Percentiles rank a stretch among this genome's conserved stretches.
These are phyloP conservation scores for Penicillium alfredii DNA, from an alignment of 495 filamentous ascomycete genomes.

Conservation along the genomic window DNA sequence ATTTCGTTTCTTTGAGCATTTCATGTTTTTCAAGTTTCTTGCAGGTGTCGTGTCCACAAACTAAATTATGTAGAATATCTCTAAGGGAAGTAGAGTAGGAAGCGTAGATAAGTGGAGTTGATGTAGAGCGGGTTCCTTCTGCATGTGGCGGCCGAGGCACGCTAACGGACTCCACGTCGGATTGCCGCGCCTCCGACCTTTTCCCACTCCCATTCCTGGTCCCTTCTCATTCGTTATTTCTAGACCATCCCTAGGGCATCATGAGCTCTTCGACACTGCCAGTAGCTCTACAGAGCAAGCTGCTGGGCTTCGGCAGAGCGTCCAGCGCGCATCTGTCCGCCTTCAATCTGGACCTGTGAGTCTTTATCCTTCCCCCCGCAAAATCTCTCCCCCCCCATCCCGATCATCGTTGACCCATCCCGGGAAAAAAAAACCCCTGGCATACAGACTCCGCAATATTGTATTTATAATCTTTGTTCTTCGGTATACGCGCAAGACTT, in stretches of 20 bases:
- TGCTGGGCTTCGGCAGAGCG: constrained; percentile 42
- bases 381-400: constrained; percentile 2
- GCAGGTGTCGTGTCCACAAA: too few relatives aligned
- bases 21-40: too few relatives aligned
- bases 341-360: constrained; percentile 79
- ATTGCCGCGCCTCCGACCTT: too few relatives aligned
- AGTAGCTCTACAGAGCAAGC: constrained; percentile 39
- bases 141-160: constrained; percentile 25
- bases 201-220: constrained; percentile 7
- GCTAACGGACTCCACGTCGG: too few relatives aligned
- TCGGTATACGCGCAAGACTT: constrained; percentile 73
- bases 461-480: constrained; percentile 87
- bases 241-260: constrained; percentile 10
- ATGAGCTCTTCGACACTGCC: constrained; percentile 36
- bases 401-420: constrained; percentile 13
- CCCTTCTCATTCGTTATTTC: constrained; percentile 15
- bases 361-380: constrained; percentile 19
- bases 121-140: constrained; percentile 5
- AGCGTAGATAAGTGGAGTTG: too few relatives aligned
- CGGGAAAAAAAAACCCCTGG: too few relatives aligned
- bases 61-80: too few relatives aligned
- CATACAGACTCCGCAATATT: constrained; percentile 69
- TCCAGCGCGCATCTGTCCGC: constrained; percentile 53
- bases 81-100: too few relatives aligned
- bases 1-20: too few relatives aligned